A percentile compares a stretch with the other conserved stretches of the same genome.
Conservation (phyloP, 257 asterid genomes). For the Solanum sejunctum region DNA sequence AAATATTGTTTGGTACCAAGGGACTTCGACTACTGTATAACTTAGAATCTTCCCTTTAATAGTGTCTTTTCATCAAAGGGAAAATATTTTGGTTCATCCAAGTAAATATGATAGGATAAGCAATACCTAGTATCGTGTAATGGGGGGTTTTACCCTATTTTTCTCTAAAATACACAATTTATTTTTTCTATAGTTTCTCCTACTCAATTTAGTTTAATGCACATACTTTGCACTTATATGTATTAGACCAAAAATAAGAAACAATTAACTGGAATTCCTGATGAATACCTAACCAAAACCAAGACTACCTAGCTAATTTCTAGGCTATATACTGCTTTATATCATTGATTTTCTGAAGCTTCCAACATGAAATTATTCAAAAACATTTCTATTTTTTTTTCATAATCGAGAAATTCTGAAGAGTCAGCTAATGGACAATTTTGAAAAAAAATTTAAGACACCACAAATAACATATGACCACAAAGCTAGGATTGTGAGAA, state of each 20-base stretch:
- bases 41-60: neutral
- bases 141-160: too few relatives aligned
- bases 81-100: neutral
- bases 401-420: neutral
- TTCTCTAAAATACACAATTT: neutral
- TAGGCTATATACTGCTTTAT: neutral
- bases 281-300: neutral
- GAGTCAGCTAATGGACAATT: neutral
- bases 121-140: neutral
- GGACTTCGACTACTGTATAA: neutral
- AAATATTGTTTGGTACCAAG: neutral
- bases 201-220: neutral
- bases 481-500: neutral
- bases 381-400: neutral
- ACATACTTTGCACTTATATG: too few relatives aligned
- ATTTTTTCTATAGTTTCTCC: neutral
- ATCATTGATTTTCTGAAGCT: neutral
- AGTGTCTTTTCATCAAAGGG: neutral
- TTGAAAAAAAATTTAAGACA: neutral
- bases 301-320: neutral
- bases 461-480: neutral
- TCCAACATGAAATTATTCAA: neutral
- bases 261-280: neutral
- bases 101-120: neutral
- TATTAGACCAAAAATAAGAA: neutral